Conservation (phyloP, 2,329 filamentous ascomycete species). For the Aspergillus quadrilineatus region DNA sequence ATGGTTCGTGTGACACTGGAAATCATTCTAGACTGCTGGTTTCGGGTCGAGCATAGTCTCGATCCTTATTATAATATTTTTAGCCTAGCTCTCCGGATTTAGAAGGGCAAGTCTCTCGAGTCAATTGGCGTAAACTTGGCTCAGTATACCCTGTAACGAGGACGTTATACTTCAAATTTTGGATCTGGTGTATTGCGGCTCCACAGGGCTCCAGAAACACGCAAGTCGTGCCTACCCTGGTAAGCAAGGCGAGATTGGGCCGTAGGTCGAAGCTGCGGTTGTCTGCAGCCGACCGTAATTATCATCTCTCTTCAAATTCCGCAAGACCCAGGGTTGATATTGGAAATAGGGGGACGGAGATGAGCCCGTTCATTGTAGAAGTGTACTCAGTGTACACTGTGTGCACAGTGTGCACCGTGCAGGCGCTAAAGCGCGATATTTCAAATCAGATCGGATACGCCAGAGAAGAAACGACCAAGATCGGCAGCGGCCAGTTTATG, state of each 20-base stretch:
- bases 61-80: no score
- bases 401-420: background rate
- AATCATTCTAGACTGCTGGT: no score
- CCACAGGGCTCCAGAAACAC: background rate
- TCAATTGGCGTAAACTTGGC: background rate
- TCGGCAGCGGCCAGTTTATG: conserved; percentile 1
- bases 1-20: no score
- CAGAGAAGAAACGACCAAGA: background rate
- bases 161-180: background rate
- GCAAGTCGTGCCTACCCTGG: background rate
- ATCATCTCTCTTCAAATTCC: no score
- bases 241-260: background rate
- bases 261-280: background rate
- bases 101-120: background rate
- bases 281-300: no score
- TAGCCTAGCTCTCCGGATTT: no score
- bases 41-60: no score
- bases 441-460: conserved; percentile 5
- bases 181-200: background rate
- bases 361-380: background rate
- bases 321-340: background rate
- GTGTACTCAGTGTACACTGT: background rate
- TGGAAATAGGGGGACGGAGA: background rate
- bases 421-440: conserved; percentile 7
- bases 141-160: background rate